Evolutionary conservation across 441 rosid species (phyloP), one percentile per base, ranked within the genome.

Genomic region (Brassica balearica): DNA sequence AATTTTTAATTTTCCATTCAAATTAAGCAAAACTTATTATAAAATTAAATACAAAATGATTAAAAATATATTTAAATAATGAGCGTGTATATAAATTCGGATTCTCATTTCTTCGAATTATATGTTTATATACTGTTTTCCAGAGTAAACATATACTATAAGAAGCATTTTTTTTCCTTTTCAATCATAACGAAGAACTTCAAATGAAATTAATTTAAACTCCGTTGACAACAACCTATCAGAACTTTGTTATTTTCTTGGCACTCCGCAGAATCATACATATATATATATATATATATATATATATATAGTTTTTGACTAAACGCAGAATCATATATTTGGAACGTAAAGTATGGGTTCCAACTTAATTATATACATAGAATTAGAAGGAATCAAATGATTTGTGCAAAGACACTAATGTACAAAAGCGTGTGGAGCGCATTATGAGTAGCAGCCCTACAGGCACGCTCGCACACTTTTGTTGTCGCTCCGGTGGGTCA

Each of bases 391-490:
- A 55, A 55, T 55, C 60, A 58, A 58, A 58, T 58, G 62, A 19
- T 71, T 65, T 59, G 77, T 80, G 83, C 83, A 75, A 80, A 66
- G 83, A 53, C 83, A 80, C 83, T 80, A 80, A 75, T 71, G 38
- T 69, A 75, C 77, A 80, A 75, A 80, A 75, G 73, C 77, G 80
- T 75, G 83, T 80, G 83, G 83, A 80, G 76, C 76, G 83, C 83
- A 80, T 71, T 75, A 80, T 80, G 69, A 80, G 43, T 46, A 73
- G 76, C 43, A 71, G 27, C 69, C 83, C 83, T 71, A 80, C 83
- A 71, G 60, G 80, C 83, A 80, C 83, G 80, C 83, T 48, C 70
- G 69, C 76, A 66, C 61, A 8, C 62, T 19, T 19, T 58, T 58
- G 62, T 58, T 9, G 62, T 58, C 62, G 62, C 27, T 58, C 62